Evolutionary conservation across 805 yeast genomes (phyloP).

Genomic region (Candida koratica): DNA sequence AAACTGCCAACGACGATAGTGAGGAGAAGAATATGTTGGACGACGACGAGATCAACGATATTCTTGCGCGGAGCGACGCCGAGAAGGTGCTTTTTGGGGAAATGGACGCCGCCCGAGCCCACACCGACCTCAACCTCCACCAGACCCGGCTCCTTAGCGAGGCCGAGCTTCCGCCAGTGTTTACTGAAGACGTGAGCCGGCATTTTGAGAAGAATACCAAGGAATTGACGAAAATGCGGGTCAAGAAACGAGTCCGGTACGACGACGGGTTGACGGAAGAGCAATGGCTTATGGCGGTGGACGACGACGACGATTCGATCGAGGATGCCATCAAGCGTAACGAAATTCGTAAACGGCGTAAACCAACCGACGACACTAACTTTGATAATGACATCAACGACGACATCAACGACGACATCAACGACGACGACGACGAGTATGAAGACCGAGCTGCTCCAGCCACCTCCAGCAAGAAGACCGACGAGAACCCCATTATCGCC

Average conservation of each 20-base stretch:
- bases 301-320: constrained; percentile 61
- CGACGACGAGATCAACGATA: constrained; percentile 68
- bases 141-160: constrained; percentile 67
- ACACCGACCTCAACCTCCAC: constrained; percentile 28
- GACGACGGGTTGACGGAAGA: constrained; percentile 91
- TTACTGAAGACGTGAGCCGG: constrained; percentile 56
- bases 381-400: constrained; percentile 17
- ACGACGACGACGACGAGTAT: constrained; percentile 17
- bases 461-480: constrained; percentile 12
- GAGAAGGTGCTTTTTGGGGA: constrained; percentile 54
- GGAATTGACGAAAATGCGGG: constrained; percentile 60
- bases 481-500: constrained; percentile 19
- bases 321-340: constrained; percentile 57
- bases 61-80: constrained; percentile 63
- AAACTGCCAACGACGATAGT: constrained; percentile 50
- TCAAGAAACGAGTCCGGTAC: constrained; percentile 72
- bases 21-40: constrained; percentile 57
- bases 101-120: constrained; percentile 57
- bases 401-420: not conserved
- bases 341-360: constrained; percentile 42
- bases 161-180: constrained; percentile 77
- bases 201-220: constrained; percentile 50
- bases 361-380: constrained; percentile 19
- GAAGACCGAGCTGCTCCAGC: constrained; percentile 16
- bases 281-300: constrained; percentile 85